A percentile compares a stretch with the other conserved stretches of the same genome.
Conservation (phyloP, 371 early-diverging fungal genomes). For the Edhazardia aedis region DNA sequence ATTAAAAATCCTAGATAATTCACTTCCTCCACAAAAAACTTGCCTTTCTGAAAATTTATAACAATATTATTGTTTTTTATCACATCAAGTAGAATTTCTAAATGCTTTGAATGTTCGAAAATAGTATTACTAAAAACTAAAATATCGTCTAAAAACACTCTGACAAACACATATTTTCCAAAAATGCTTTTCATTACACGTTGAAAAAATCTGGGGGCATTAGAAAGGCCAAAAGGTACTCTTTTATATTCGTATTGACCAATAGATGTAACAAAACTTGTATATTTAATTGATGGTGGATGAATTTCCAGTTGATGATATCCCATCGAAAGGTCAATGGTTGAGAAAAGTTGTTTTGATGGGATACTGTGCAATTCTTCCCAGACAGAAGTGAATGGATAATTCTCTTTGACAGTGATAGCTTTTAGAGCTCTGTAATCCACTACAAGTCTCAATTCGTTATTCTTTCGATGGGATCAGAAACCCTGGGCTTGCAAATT, state of each 20-base stretch:
- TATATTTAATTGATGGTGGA: slow-evolving; percentile 2
- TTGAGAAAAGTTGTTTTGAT: background rate
- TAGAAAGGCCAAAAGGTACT: slow-evolving; percentile 15
- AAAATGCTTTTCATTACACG: slow-evolving; percentile 2
- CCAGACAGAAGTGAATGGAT: background rate
- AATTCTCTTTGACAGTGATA: slow-evolving; percentile 2
- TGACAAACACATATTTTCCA: background rate
- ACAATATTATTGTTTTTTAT: background rate
- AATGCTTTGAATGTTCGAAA: background rate
- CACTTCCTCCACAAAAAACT: slow-evolving; percentile 1
- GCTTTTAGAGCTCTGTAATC: slow-evolving; percentile 8
- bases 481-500: background rate
- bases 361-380: background rate
- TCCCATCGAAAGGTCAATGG: slow-evolving; percentile 7
- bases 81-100: background rate
- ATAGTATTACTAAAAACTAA: background rate
- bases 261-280: slow-evolving; percentile 5
- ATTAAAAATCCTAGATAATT: slow-evolving; percentile 7
- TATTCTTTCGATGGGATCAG: background rate
- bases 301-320: slow-evolving; percentile 9
- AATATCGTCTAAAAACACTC: slow-evolving; percentile 17
- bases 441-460: background rate
- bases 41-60: slow-evolving; percentile 8
- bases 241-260: slow-evolving; percentile 6
- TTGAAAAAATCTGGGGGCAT: slow-evolving; percentile 10